Evolutionary conservation across 805 yeast species (phyloP), one percentile per base, ranked within the genome.

Genomic region (Candida maris): DNA sequence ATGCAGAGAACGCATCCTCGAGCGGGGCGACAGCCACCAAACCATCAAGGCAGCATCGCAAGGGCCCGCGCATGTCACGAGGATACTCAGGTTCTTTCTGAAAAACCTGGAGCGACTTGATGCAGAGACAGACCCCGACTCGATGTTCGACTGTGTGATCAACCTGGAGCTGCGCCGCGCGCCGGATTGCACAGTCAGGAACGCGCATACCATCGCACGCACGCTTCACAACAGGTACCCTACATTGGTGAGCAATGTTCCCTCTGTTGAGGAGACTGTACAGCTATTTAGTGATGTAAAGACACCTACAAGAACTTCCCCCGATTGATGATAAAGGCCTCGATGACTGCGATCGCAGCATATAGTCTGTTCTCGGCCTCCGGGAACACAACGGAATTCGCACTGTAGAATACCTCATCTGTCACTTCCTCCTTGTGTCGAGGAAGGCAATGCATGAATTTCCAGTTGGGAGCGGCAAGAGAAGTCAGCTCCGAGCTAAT

Each of bases 381-480:
- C 50, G 79, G 82, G 62, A 93, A 93, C 3, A 93, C 98, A 38
- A 93, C 65, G 3, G 96, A 86, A 49, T 77, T 73, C 22, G 79
- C 78, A 36, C 88, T 68, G 65, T 91, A 91, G 58, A 93, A 93
- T 2, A 93, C 93, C 30, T 84, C 95, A 60, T 93, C 98, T 25
- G 79, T 74, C 24, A 93, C 98, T 64, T 93, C 98, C 61, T 89
- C 96, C 19, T 77, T 74, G 52, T 93, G 96, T 65, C 98, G 81
- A 46, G 98, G 98, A 49, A 93, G 71, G 63, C 98, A 93, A 61
- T 93, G 98, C 97, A 93, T 89, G 65, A 93, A 93, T 59, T 79
- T 86, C 85, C 91, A 91, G 56, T 75, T 64, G 13, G 67, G 71
- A 29, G 84, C 82, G 29, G 73, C 75, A 5, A 85, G 85, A 10